Conservation (phyloP, 139 green algal genomes). For the Tetradesmus obliquus region DNA sequence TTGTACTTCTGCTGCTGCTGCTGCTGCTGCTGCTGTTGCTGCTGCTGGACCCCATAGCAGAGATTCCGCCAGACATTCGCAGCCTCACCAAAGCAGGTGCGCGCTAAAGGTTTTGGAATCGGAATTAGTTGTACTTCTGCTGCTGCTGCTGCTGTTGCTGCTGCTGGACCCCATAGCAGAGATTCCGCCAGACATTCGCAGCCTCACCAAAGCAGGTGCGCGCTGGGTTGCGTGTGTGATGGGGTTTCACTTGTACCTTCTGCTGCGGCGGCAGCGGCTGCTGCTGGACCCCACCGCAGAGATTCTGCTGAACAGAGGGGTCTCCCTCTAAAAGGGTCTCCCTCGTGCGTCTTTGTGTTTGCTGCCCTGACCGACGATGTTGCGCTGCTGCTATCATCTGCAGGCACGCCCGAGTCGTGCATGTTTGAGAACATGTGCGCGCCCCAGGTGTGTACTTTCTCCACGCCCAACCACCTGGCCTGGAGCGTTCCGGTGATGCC, state of each 20-base stretch:
- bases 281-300: background rate
- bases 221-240: no score
- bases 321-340: no score
- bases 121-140: no score
- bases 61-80: background rate
- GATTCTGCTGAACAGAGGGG: background rate
- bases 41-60: background rate
- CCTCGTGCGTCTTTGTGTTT: no score
- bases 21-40: background rate
- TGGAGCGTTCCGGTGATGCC: constrained; percentile 22
- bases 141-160: background rate
- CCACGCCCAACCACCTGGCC: constrained; percentile 27
- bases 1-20: background rate
- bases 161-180: background rate
- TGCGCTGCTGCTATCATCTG: background rate
- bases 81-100: background rate
- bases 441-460: constrained; percentile 32
- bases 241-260: background rate
- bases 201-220: background rate
- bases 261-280: background rate
- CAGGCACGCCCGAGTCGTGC: background rate
- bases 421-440: constrained; percentile 30
- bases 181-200: background rate
- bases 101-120: background rate
- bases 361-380: background rate